Evolutionary conservation across 805 yeast species (phyloP), one percentile per base, ranked within the genome.

Genomic region (Saturnispora halmiae): DNA sequence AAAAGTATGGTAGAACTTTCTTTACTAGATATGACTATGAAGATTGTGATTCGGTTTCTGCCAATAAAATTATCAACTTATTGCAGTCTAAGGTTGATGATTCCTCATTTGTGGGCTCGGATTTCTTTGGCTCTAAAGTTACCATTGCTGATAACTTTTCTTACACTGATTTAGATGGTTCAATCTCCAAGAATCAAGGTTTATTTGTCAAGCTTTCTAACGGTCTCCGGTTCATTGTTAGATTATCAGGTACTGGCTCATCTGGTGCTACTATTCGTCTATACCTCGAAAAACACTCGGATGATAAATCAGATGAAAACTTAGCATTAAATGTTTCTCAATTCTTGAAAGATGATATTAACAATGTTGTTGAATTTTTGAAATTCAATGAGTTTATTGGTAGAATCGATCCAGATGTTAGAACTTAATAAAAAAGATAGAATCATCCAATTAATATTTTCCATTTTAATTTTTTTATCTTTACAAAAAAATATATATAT

Each of bases 161-260:
- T 20, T 90, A 90, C 69, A 88, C 95, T 14, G 97, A 92, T 59
- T 68, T 90, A 43, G 97, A 92, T 61, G 97, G 97, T 24, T 78
- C 90, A 1, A 87, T 90, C 5, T 83, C 95, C 3, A 56, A 61
- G 4, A 77, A 87, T 56, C 98, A 90, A 68, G 98, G 98, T 28
- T 72, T 92, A 40, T 88, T 69, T 54, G 80, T 87, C 48, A 87
- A 82, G 63, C 73, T 87, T 47, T 74, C 73, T 37, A 79, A 79
- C 53, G 96, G 96, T 5, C 72, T 83, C 45, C 76, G 96, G 60
- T 76, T 88, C 40, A 83, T 92, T 28, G 82, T 86, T 40, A 80
- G 98, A 63, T 70, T 92, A 49, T 86, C 96, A 0, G 98, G 98
- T 42, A 90, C 98, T 2, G 98, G 98, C 13, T 87, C 96, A 2